Evolutionary conservation across 306 rosid genomes (phyloP).

Genomic region (Quercus robur): DNA sequence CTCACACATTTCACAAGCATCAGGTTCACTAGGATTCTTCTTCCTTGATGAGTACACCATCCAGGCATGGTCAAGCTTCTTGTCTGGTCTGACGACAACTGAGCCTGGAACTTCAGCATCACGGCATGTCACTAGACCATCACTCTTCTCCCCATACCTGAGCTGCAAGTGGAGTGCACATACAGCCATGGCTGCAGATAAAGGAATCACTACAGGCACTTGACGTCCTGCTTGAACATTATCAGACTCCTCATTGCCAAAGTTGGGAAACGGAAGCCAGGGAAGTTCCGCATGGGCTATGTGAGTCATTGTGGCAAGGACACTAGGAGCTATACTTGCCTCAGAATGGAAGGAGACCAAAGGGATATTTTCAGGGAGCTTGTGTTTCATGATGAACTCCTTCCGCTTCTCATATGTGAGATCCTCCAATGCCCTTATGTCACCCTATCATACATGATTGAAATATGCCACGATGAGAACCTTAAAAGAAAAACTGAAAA

Average conservation of each 20-base stretch:
- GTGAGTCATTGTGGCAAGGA: slow-evolving; percentile 76
- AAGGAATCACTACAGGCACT: slow-evolving; percentile 68
- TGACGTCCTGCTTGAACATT: slow-evolving; percentile 33
- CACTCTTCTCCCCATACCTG: slow-evolving; percentile 80
- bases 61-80: slow-evolving; percentile 86
- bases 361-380: slow-evolving; percentile 60
- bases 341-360: slow-evolving; percentile 71
- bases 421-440: slow-evolving; percentile 76
- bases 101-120: slow-evolving; percentile 94
- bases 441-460: slow-evolving; percentile 43
- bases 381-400: slow-evolving; percentile 69
- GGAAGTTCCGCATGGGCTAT: slow-evolving; percentile 84
- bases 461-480: neutral
- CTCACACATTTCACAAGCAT: slow-evolving; percentile 79
- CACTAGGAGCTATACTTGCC: slow-evolving; percentile 59
- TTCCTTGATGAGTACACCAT: slow-evolving; percentile 75
- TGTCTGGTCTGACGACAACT: slow-evolving; percentile 56
- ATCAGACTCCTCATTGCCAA: slow-evolving; percentile 24
- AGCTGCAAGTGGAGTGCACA: slow-evolving; percentile 71
- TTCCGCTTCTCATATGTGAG: slow-evolving; percentile 74
- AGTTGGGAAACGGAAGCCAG: slow-evolving; percentile 45
- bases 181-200: slow-evolving; percentile 77
- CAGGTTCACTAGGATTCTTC: slow-evolving; percentile 44
- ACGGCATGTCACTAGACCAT: slow-evolving; percentile 60
- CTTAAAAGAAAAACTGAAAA: neutral